Conservation (phyloP, 441 rosid species). For the Gossypium trilobum region DNA sequence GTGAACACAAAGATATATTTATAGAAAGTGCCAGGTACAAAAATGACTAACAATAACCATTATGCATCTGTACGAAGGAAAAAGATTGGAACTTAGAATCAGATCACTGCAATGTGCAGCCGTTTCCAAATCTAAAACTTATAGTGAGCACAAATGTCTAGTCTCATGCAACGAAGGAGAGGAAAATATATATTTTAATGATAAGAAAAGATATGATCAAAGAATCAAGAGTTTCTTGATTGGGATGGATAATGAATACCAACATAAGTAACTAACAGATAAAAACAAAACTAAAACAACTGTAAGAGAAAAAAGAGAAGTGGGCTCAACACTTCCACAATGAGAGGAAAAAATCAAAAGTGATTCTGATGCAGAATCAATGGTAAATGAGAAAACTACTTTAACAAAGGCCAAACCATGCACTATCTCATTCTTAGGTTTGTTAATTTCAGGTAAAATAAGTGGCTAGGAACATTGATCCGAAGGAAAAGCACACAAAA, state of each 20-base stretch:
- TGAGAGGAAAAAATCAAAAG: neutral
- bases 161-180: neutral
- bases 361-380: neutral
- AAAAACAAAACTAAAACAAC: neutral
- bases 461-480: neutral
- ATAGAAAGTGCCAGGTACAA: neutral
- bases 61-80: neutral
- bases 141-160: neutral
- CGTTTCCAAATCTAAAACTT: neutral
- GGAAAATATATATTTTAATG: neutral
- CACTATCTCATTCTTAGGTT: constrained; percentile 2
- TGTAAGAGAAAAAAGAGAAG: neutral
- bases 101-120: neutral
- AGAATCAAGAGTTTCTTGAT: neutral
- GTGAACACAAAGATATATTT: neutral
- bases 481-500: neutral
- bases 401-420: neutral
- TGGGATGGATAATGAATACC: neutral
- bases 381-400: neutral
- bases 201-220: neutral
- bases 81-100: neutral
- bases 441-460: neutral
- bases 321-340: neutral
- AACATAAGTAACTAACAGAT: neutral
- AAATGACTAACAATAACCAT: neutral